phyloP scores from a whole-genome alignment of 2,329 filamentous ascomycete species.

The Trichoderma simmonsii region DNA sequence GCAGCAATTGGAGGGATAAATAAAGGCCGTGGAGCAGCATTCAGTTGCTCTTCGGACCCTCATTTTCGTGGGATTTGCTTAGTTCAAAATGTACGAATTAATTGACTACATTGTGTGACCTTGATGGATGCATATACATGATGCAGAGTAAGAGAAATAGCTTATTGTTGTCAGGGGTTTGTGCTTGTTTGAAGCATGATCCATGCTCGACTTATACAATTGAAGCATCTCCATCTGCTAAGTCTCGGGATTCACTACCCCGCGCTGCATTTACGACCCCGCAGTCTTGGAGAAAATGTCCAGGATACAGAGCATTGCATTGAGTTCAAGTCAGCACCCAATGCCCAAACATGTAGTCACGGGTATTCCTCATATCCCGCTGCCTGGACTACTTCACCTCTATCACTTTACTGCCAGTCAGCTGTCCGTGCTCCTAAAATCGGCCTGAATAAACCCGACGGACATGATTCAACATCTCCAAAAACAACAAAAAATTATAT shows the following conservation, averaged over 20 bases:
- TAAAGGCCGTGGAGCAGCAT: constrained; percentile 5
- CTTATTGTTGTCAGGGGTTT: background rate
- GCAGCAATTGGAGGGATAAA: constrained; percentile 31
- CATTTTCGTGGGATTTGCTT: background rate
- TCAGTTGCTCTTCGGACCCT: background rate
- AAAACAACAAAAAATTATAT: background rate
- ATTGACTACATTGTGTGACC: background rate
- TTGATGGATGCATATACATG: background rate
- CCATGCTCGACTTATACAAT: background rate
- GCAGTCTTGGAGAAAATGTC: background rate
- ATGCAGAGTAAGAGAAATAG: background rate
- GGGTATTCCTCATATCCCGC: background rate
- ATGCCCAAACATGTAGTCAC: background rate
- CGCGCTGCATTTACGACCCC: constrained; percentile 2
- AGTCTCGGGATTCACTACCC: constrained; percentile 7
- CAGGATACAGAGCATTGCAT: background rate
- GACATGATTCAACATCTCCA: background rate
- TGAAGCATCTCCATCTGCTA: background rate
- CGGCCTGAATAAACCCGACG: background rate
- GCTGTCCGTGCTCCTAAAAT: background rate
- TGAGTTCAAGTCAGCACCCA: background rate
- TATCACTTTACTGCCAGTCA: background rate
- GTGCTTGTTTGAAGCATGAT: background rate
- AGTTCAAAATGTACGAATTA: background rate
- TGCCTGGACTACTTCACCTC: background rate